Percentiles rank a stretch among this genome's conserved stretches.
Evolutionary conservation across 768 basidiomycete genomes (phyloP).

Genomic region (Mrakia blollopis): DNA sequence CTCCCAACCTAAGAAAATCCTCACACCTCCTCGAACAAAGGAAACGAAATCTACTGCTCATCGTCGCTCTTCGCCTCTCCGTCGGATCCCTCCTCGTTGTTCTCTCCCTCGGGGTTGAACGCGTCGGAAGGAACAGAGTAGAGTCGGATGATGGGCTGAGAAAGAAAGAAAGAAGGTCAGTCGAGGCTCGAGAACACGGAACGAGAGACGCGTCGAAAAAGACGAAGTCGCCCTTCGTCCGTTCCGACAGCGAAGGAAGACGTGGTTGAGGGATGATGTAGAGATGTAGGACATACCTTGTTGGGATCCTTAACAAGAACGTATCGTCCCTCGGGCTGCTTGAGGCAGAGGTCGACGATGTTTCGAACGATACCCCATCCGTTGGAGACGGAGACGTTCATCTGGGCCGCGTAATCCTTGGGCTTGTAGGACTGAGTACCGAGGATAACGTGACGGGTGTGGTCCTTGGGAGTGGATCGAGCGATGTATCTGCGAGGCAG

Average conservation of each 20-base stretch:
- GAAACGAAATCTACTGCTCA: constrained; percentile 10
- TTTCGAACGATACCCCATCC: constrained; percentile 99
- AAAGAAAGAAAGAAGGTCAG: neutral
- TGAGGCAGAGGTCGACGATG: constrained; percentile 88
- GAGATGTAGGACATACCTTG: constrained; percentile 57
- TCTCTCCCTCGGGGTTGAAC: constrained; percentile 57
- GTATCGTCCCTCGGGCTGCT: constrained; percentile 97
- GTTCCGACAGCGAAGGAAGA: too few species aligned
- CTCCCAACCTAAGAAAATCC: neutral
- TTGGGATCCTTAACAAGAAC: constrained; percentile 97
- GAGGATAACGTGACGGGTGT: constrained; percentile 89
- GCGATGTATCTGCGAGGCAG: constrained; percentile 97
- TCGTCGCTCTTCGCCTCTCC: constrained; percentile 39
- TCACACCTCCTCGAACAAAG: neutral
- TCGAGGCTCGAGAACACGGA: neutral
- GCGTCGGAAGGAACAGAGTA: constrained; percentile 86
- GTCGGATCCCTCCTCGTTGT: constrained; percentile 35
- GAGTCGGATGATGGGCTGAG: constrained; percentile 82
- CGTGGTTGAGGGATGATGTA: neutral
- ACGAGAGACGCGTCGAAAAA: too few species aligned
- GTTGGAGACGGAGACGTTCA: constrained; percentile 89
- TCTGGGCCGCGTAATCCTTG: constrained; percentile 85
- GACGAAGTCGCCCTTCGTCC: neutral
- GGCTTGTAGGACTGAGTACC: constrained; percentile 94
- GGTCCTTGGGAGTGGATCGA: constrained; percentile 86